A percentile compares a stretch with the other conserved stretches of the same genome.
Evolutionary conservation across 257 asterid species (phyloP).

Genomic region (Oldenlandia corymbosa): DNA sequence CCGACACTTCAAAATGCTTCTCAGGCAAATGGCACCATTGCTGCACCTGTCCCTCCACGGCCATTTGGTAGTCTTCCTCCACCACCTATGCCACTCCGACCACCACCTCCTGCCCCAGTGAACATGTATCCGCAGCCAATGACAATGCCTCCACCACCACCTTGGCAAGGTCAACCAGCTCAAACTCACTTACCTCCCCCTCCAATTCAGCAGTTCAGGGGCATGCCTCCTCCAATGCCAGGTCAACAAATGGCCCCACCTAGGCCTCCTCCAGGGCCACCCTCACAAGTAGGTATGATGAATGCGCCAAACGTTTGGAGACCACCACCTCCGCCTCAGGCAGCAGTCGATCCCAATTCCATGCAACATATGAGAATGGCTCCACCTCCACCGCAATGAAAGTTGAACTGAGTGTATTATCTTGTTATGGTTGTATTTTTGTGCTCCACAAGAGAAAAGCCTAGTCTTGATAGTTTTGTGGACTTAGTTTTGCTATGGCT

Average conservation of each 20-base stretch:
- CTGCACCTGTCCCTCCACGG: constrained; percentile 58
- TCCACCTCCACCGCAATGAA: background rate
- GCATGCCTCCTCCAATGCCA: constrained; percentile 80
- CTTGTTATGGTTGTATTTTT: background rate
- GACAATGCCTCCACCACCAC: constrained; percentile 52
- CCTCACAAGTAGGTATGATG: constrained; percentile 57
- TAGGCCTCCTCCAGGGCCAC: constrained; percentile 53
- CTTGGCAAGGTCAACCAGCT: constrained; percentile 77
- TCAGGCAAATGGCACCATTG: constrained; percentile 50
- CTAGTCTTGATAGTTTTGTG: background rate
- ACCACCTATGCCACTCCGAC: constrained; percentile 45
- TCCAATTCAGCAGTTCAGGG: constrained; percentile 59
- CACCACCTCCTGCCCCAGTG: constrained; percentile 68
- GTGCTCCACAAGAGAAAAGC: background rate
- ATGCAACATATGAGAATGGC: constrained; percentile 14
- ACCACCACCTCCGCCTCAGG: constrained; percentile 81
- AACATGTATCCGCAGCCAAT: constrained; percentile 44
- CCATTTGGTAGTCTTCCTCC: constrained; percentile 75
- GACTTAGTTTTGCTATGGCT: too few species aligned
- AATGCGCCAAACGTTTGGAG: constrained; percentile 61
- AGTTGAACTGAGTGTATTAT: background rate
- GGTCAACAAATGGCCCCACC: constrained; percentile 52
- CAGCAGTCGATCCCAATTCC: constrained; percentile 38
- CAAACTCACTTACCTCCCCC: constrained; percentile 47
- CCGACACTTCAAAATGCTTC: constrained; percentile 47